These are phyloP conservation scores for Ogataea sp. DNA, from an alignment of 805 yeast species.

Conservation along the genomic window DNA sequence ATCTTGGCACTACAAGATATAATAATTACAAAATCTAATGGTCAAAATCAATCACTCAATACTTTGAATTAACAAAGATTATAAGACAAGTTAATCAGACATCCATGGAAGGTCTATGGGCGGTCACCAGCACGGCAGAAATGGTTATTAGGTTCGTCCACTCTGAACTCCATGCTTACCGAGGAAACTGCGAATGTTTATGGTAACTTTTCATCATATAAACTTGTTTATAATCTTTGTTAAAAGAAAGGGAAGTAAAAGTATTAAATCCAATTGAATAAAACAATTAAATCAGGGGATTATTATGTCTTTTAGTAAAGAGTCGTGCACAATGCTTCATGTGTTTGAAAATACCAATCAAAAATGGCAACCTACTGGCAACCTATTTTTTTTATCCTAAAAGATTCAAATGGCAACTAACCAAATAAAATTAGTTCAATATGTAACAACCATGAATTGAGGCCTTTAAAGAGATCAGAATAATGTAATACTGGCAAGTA, in stretches of 20 bases:
- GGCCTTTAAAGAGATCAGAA: conserved; percentile 39
- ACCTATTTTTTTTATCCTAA: not conserved
- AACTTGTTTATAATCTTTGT: conserved; percentile 4
- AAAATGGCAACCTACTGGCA: not conserved
- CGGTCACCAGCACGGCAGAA: conserved; percentile 82
- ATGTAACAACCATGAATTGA: not conserved
- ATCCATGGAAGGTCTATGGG: conserved; percentile 84
- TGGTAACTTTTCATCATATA: conserved; percentile 68
- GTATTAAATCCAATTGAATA: not conserved
- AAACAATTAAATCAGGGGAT: too few relatives aligned
- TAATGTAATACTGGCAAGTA: conserved; percentile 81
- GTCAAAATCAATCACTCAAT: not conserved
- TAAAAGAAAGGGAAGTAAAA: too few relatives aligned
- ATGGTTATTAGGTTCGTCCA: conserved; percentile 51
- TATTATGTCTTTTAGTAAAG: too few relatives aligned
- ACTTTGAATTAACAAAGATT: not conserved
- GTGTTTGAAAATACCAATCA: not conserved
- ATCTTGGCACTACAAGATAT: too few relatives aligned
- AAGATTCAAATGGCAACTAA: not conserved
- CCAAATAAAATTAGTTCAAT: not conserved
- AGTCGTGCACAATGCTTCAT: too few relatives aligned
- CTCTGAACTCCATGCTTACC: conserved; percentile 65
- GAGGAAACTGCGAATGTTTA: conserved; percentile 94
- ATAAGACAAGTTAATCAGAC: conserved; percentile 48
- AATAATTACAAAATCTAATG: not conserved